Evolutionary conservation across 2,329 filamentous ascomycete genomes (phyloP).

Genomic region (Trichoderma harzianum): DNA sequence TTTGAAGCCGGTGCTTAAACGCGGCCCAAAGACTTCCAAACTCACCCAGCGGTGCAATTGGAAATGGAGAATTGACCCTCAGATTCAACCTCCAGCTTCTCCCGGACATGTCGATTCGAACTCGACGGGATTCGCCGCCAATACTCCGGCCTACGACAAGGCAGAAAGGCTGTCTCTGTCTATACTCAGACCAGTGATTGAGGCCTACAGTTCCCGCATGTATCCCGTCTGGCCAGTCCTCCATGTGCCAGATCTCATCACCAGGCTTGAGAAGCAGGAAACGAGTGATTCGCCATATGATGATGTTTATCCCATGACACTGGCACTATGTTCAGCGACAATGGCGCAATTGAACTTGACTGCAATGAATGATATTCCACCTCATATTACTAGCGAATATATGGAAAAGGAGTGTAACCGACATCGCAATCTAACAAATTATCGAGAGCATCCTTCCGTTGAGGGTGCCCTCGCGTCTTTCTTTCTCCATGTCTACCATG

Average conservation of each 20-base stretch:
- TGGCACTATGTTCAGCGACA: constrained; percentile 11
- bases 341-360: constrained; percentile 14
- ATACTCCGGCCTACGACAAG: not conserved
- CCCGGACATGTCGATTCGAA: not conserved
- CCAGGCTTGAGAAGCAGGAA: not conserved
- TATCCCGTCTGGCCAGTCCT: constrained; percentile 16
- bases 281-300: not conserved
- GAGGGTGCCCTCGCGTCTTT: constrained; percentile 12
- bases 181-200: constrained; percentile 1
- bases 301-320: constrained; percentile 8
- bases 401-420: constrained; percentile 13
- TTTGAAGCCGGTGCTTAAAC: constrained; percentile 19
- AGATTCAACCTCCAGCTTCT: not conserved
- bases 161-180: not conserved
- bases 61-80: constrained; percentile 6
- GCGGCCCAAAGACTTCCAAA: constrained; percentile 20
- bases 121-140: not conserved
- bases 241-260: not conserved
- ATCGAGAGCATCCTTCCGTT: constrained; percentile 12
- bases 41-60: constrained; percentile 12
- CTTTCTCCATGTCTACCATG: constrained; percentile 17
- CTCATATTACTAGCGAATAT: constrained; percentile 5
- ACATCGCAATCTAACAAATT: not conserved
- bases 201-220: constrained; percentile 11
- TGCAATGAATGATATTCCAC: not conserved